phyloP scores from a whole-genome alignment of 495 filamentous ascomycete species.

The Elaphomyces granulatus region DNA sequence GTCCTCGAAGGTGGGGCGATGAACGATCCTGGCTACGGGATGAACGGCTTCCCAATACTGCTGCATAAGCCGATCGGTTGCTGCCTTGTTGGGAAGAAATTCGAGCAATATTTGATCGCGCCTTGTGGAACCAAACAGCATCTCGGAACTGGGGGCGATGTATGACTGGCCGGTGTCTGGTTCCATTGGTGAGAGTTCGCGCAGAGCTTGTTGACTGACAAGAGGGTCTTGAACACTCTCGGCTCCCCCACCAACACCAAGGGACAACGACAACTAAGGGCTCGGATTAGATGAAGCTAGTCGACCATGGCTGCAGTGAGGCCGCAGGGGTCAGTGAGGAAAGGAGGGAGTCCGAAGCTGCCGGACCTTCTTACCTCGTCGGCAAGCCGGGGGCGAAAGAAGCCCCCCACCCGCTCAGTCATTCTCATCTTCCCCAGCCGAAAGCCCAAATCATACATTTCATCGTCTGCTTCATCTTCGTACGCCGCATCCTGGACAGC shows the following conservation, averaged over 20 bases:
- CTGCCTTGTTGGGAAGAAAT: constrained; percentile 35
- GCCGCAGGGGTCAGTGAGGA: too few species aligned
- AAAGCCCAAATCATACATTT: constrained; percentile 54
- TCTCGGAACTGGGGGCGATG: constrained; percentile 46
- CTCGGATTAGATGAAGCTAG: too few species aligned
- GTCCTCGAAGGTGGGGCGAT: constrained; percentile 47
- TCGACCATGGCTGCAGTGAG: too few species aligned
- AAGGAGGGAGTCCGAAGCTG: too few species aligned
- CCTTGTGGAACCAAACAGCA: constrained; percentile 46
- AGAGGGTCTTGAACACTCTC: too few species aligned
- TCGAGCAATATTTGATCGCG: constrained; percentile 35
- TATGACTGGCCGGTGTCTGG: constrained; percentile 37
- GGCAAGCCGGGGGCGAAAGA: constrained; percentile 6
- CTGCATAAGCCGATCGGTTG: constrained; percentile 41
- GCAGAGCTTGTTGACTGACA: too few species aligned
- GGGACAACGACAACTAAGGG: too few species aligned
- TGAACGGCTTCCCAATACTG: constrained; percentile 56
- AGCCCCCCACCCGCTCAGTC: constrained; percentile 51
- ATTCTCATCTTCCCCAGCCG: constrained; percentile 56
- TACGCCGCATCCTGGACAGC: constrained; percentile 51
- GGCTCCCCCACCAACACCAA: too few species aligned
- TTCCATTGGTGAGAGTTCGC: background rate
- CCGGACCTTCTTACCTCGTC: constrained; percentile 3
- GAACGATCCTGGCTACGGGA: constrained; percentile 46
- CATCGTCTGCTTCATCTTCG: constrained; percentile 44